A percentile compares a stretch with the other conserved stretches of the same genome.
Conservation (phyloP, 805 yeast species). For the Tetrapisispora arboricola region DNA sequence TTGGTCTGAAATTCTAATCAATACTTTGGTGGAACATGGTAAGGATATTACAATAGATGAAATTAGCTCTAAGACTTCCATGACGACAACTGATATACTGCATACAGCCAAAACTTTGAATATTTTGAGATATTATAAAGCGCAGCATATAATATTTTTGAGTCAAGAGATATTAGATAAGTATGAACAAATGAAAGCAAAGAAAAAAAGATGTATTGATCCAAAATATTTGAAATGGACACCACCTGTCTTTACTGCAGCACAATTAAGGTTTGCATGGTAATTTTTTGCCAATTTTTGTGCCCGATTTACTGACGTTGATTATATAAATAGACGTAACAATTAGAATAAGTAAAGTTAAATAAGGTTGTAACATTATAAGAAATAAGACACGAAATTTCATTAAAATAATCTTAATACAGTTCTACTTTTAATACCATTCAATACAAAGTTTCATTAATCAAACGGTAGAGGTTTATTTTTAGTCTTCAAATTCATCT, state of each 20-base stretch:
- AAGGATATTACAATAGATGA: slow-evolving; percentile 80
- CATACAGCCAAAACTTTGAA: slow-evolving; percentile 89
- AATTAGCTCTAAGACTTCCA: slow-evolving; percentile 72
- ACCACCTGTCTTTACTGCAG: slow-evolving; percentile 90
- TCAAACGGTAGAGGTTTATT: slow-evolving; percentile 56
- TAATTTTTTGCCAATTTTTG: slow-evolving; percentile 22
- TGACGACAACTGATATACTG: slow-evolving; percentile 92
- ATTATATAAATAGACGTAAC: too few relatives aligned
- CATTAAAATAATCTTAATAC: too few relatives aligned
- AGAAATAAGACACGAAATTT: too few relatives aligned
- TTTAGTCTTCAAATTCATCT: slow-evolving; percentile 31
- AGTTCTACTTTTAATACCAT: too few relatives aligned
- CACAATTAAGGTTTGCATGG: slow-evolving; percentile 95
- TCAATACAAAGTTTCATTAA: slow-evolving; percentile 22
- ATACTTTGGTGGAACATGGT: slow-evolving; percentile 54
- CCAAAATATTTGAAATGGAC: slow-evolving; percentile 73
- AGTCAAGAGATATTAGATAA: slow-evolving; percentile 73
- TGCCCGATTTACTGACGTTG: neutral
- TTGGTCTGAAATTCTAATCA: slow-evolving; percentile 88
- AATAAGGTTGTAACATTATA: neutral
- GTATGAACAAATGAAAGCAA: slow-evolving; percentile 60
- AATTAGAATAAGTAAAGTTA: too few relatives aligned
- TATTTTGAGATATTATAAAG: slow-evolving; percentile 84
- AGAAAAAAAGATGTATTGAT: slow-evolving; percentile 67
- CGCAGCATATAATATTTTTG: slow-evolving; percentile 82